Conservation (phyloP, 305 asterid genomes). For the Fraxinus dipetala region DNA sequence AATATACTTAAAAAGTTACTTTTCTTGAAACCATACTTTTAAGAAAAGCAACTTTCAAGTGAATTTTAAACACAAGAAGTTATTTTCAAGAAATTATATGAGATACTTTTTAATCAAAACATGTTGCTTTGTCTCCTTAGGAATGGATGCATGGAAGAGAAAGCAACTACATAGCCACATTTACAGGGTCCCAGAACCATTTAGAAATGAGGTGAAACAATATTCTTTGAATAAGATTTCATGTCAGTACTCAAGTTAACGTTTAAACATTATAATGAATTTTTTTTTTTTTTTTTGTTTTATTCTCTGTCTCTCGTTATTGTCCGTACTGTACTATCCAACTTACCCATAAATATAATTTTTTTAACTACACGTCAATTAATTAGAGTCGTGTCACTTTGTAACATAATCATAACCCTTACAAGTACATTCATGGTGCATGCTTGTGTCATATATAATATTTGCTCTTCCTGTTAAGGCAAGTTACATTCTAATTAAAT, state of each 20-base stretch:
- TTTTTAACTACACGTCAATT: not conserved
- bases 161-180: conserved; percentile 82
- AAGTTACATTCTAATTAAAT: not conserved
- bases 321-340: not conserved
- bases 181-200: conserved; percentile 76
- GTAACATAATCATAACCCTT: not conserved
- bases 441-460: not conserved
- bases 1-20: not conserved
- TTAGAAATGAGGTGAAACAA: conserved; percentile 62
- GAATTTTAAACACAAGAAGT: not conserved
- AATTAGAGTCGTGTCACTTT: not conserved
- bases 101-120: not conserved
- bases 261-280: not conserved
- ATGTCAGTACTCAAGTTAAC: not conserved
- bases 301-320: not conserved
- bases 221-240: not conserved
- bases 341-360: not conserved
- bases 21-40: not conserved
- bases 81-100: not conserved
- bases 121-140: conserved; percentile 30
- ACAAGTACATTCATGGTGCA: not conserved
- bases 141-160: conserved; percentile 81
- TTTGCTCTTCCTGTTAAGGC: not conserved
- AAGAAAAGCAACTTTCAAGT: not conserved
- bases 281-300: too few species aligned